Evolutionary conservation across 1,284 basidiomycete genomes (phyloP), one percentile per base, ranked within the genome.

Genomic region (Anthracocystis setariae): DNA sequence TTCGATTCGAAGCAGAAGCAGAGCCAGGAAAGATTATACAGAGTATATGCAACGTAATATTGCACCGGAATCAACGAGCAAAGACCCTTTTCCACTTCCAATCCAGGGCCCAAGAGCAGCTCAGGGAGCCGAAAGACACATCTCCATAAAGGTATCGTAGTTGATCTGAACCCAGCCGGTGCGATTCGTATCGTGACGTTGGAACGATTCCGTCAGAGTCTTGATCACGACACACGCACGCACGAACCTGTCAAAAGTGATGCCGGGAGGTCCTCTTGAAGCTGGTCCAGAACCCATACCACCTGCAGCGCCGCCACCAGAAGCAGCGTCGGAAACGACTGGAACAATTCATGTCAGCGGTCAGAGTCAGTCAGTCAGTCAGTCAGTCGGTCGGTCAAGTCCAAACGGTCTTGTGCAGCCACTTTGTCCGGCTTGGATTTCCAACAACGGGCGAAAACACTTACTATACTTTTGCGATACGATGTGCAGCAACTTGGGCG

Each of bases 381-480:
- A n/a, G n/a, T n/a, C n/a, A n/a, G n/a, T n/a, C n/a, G n/a, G n/a
- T n/a, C n/a, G 39, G 17, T 20, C 18, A 8, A 15, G 8, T 38
- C 18, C 7, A 18, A 38, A 15, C 37, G 5, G 21, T 5, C 21
- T 3, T 13, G 7, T 23, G 21, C 18, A 23, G 20, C 39, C 21
- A 21, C 39, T 10, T 5, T 7, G 15, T 37, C 5, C 15, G 12
- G n/a, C 12, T 37, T 42, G 7, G n/a, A n/a, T 21, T 23, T n/a
- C 13, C 7, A 27, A 20, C 8, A 13, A 24, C 9, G 32, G 2
- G n/a, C n/a, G n/a, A n/a, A n/a, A n/a, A 52, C 23, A 79, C 77
- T 74, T 42, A 79, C 77, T 74, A 56, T 77, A 78, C 61, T 77
- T 78, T 25, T 66, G 55, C n/a, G 57, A 57, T 5, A 79, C 58